Evolutionary conservation across 345 rosid species (phyloP).

Genomic region (Eucalyptus curtisii): DNA sequence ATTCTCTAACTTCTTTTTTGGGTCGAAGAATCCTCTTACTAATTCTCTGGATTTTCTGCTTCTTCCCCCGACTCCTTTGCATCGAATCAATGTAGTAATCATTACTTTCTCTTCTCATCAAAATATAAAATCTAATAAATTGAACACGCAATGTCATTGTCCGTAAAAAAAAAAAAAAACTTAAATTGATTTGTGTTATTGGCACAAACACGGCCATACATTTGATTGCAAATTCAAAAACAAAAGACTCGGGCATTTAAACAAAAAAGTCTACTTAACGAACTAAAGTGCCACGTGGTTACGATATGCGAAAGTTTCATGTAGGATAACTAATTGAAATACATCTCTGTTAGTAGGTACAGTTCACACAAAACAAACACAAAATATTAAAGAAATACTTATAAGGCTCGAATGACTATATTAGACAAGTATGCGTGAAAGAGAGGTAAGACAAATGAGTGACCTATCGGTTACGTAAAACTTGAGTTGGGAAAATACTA

Average conservation of each 20-base stretch:
- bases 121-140: background rate
- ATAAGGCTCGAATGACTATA: background rate
- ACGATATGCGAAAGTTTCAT: rapidly evolving
- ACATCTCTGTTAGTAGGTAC: background rate
- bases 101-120: background rate
- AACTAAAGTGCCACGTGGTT: background rate
- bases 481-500: background rate
- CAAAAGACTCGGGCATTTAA: rapidly evolving
- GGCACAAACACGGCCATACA: background rate
- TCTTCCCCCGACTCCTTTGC: background rate
- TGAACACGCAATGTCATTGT: background rate
- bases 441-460: background rate
- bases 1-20: background rate
- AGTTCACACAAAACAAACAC: background rate
- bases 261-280: rapidly evolving
- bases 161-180: background rate
- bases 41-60: background rate
- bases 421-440: background rate
- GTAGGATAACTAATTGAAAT: background rate
- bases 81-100: background rate
- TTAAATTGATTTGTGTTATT: background rate
- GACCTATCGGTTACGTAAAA: background rate
- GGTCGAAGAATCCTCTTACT: too few species aligned
- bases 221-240: background rate
- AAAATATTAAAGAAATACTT: background rate